Conservation (phyloP, 257 asterid species). For the Solanum sitiens region DNA sequence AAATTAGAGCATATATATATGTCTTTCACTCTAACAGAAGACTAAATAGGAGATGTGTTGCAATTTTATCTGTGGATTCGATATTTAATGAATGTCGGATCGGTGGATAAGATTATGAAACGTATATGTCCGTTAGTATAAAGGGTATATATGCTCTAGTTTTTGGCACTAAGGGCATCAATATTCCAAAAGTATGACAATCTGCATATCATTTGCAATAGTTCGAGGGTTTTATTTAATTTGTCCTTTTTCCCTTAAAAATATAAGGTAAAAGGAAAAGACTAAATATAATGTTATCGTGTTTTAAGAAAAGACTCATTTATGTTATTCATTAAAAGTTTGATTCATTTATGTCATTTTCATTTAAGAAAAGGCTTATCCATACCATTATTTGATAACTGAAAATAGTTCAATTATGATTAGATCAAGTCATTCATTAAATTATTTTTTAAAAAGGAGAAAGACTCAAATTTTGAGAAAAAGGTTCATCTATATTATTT, state of each 20-base stretch:
- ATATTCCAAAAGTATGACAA: background rate
- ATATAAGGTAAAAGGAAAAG: background rate
- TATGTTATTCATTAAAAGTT: too few relatives aligned
- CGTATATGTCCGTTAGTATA: background rate
- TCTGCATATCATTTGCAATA: background rate
- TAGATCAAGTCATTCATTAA: background rate
- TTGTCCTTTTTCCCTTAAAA: background rate
- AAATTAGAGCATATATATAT: too few relatives aligned
- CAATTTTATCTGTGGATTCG: too few relatives aligned
- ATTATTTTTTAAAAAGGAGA: too few relatives aligned
- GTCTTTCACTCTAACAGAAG: background rate
- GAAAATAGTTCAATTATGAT: background rate
- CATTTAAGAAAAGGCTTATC: background rate
- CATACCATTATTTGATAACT: background rate
- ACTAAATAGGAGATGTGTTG: too few relatives aligned
- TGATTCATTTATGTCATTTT: too few relatives aligned
- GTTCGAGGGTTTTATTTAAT: too few relatives aligned
- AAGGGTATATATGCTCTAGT: background rate
- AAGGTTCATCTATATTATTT: too few relatives aligned
- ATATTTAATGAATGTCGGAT: background rate
- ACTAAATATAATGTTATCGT: background rate
- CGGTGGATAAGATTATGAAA: too few relatives aligned
- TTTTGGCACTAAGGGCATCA: background rate
- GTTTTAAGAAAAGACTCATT: background rate
- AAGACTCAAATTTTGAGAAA: background rate